phyloP scores from a whole-genome alignment of 2,329 filamentous ascomycete species.

The Sclerotinia spermophila region DNA sequence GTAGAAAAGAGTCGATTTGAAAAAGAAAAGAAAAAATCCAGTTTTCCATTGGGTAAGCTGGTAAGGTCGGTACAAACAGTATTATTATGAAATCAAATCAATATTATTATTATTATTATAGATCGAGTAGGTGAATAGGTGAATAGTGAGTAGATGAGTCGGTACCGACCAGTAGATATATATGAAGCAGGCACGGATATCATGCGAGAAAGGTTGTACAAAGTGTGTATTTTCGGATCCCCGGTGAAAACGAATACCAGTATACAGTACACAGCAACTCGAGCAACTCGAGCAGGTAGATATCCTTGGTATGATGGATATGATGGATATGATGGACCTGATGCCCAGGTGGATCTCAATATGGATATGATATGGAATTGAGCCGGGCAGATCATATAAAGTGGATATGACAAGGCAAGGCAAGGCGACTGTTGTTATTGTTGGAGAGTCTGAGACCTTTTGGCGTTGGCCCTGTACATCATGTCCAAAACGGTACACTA shows the following conservation, averaged over 20 bases:
- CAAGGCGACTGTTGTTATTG: background rate
- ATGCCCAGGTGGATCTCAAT: background rate
- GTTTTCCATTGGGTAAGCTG: background rate
- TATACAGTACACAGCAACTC: background rate
- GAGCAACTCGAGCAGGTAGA: background rate
- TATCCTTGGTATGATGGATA: background rate
- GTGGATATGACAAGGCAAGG: background rate
- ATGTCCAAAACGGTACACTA: slow-evolving; percentile 1
- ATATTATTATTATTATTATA: background rate
- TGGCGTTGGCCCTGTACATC: slow-evolving; percentile 5
- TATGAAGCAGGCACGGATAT: background rate
- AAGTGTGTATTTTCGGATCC: background rate
- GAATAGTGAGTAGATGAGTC: no score
- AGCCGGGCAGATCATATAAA: background rate
- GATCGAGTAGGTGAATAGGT: no score
- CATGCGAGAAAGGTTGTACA: background rate
- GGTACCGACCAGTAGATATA: background rate
- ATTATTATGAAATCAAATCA: slow-evolving; percentile 3
- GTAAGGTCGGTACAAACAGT: background rate
- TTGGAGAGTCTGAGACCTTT: background rate
- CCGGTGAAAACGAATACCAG: background rate
- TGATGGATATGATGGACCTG: background rate
- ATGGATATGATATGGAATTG: background rate
- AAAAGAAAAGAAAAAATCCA: background rate
- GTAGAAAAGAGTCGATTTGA: background rate